Base-by-base conservation (phyloP, 1,284 basidiomycete species). In the Malassezia yamatoensis region DNA sequence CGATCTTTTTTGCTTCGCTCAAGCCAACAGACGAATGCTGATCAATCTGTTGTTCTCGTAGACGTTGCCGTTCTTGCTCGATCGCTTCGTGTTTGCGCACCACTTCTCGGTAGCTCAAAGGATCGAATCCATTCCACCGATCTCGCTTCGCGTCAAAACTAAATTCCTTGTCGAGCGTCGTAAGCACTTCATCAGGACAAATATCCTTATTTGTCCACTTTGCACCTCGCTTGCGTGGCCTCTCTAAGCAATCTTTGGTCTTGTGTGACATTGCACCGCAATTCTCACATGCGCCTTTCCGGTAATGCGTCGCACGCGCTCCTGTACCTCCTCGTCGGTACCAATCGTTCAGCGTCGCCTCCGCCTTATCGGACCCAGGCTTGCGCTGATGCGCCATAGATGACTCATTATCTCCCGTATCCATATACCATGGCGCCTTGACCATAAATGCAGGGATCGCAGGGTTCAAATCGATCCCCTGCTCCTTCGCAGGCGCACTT, bases 201-300 rank as follows among this genome's bases (percentile, higher is more conserved):
- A 98, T 96, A 70, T 93, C 80, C 76, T 84, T 86, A 77, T 86
- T 86, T 20, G 90, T 89, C 77, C 81, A 96, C 78, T 86, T 94
- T 41, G 94, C 94, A 34, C 94, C 94, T 72, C 89, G 88, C 80
- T 88, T 90, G 54, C 94, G 83, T 21, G 94, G 94, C 53, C 94
- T 83, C 77, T 99, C 94, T 46, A 98, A 80, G 76, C 94, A 99
- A 75, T 98, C 94, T 66, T 82, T 79, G 58, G 81, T 83, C 77
- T 87, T 86, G 80, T 99, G 94, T 1, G 89, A 88, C 81, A 96
- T 86, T 15, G 93, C 87, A 56, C 93, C 93, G 69, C 93, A 99
- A 75, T 99, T 99, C 78, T 94, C 90, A 79, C 93, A 99, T 33
- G 93, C 94, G 34, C 93, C 93, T 75, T 94, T 93, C 64, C 94